Evolutionary conservation across 768 basidiomycete species (phyloP).

Genomic region (Guyanaporus albipodus): DNA sequence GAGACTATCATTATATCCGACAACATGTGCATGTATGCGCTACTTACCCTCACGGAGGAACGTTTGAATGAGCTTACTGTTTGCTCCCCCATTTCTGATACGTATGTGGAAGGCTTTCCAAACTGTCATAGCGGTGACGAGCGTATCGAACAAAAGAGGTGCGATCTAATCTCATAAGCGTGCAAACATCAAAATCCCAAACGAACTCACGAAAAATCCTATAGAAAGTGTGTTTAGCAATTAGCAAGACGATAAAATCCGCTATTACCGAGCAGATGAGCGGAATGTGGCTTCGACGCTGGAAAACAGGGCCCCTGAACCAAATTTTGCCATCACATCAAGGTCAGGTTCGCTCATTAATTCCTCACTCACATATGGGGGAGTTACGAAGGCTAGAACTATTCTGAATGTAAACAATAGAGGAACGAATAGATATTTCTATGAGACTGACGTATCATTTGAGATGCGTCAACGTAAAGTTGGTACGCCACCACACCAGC

Average conservation of each 20-base stretch:
- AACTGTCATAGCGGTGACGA: constrained; percentile 78
- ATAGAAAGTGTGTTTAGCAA: constrained; percentile 8
- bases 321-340: constrained; percentile 28
- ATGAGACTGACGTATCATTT: constrained; percentile 62
- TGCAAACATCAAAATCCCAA: neutral
- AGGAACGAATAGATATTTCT: neutral
- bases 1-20: neutral
- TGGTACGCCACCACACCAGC: constrained; percentile 77
- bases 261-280: constrained; percentile 68
- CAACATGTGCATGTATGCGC: constrained; percentile 1
- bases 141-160: constrained; percentile 74
- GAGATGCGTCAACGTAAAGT: constrained; percentile 71
- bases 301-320: constrained; percentile 71
- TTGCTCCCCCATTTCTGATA: constrained; percentile 68
- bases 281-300: constrained; percentile 77
- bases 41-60: constrained; percentile 72
- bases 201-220: constrained; percentile 56
- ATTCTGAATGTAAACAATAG: constrained; percentile 10
- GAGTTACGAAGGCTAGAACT: constrained; percentile 66
- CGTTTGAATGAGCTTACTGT: constrained; percentile 76
- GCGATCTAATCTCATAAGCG: constrained; percentile 53
- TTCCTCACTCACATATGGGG: constrained; percentile 48
- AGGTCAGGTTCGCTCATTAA: neutral
- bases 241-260: neutral
- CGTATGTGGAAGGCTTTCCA: constrained; percentile 77